phyloP scores from a whole-genome alignment of 345 rosid genomes.

The Heritiera littoralis region DNA sequence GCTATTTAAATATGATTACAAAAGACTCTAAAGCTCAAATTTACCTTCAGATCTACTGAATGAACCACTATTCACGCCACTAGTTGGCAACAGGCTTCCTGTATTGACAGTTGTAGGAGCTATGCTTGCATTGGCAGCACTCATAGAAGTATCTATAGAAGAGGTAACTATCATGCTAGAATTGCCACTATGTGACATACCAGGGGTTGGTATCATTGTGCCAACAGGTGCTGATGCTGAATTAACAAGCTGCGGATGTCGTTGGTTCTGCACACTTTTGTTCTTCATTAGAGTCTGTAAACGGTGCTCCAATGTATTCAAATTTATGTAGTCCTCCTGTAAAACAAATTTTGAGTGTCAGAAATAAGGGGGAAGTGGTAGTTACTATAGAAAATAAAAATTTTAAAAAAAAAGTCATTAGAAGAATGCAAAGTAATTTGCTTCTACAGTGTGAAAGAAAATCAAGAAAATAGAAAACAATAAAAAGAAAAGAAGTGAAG shows the following conservation, averaged over 20 bases:
- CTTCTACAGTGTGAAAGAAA: neutral
- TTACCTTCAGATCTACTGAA: constrained; percentile 53
- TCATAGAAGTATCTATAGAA: constrained; percentile 60
- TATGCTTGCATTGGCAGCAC: constrained; percentile 46
- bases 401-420: neutral
- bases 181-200: constrained; percentile 64
- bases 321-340: constrained; percentile 83
- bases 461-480: neutral
- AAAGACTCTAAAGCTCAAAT: constrained; percentile 22
- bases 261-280: constrained; percentile 48
- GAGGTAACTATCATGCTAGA: constrained; percentile 53
- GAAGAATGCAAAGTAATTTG: neutral
- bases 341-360: constrained; percentile 27
- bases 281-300: constrained; percentile 48
- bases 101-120: constrained; percentile 49
- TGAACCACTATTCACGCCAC: constrained; percentile 56
- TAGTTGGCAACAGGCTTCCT: constrained; percentile 51
- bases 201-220: constrained; percentile 95
- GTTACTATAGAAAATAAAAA: neutral
- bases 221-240: constrained; percentile 58
- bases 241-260: constrained; percentile 51
- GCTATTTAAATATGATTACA: constrained; percentile 18
- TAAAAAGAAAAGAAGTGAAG: constrained; percentile 9
- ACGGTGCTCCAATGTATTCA: constrained; percentile 68
- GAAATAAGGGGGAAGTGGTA: neutral